These are phyloP conservation scores for Cercospora canescens DNA, from an alignment of 2,329 filamentous ascomycete species.

Conservation along the genomic window DNA sequence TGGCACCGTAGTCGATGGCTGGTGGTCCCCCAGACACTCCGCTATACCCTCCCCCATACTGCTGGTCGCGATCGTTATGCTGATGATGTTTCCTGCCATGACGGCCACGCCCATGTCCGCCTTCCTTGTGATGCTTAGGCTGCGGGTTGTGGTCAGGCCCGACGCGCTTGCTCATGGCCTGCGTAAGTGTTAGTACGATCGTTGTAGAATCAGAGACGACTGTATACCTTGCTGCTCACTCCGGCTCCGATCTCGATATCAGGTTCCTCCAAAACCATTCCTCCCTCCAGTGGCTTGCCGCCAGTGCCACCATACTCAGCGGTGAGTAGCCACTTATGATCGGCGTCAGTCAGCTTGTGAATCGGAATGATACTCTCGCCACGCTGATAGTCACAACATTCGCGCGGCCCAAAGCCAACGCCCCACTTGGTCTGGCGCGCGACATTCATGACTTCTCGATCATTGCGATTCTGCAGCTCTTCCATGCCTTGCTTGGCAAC, in stretches of 20 bases:
- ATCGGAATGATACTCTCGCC: slow-evolving; percentile 94
- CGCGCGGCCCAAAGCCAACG: slow-evolving; percentile 92
- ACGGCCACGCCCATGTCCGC: slow-evolving; percentile 26
- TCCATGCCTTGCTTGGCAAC: slow-evolving; percentile 86
- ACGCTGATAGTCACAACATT: slow-evolving; percentile 93
- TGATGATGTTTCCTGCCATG: slow-evolving; percentile 32
- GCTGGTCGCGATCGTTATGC: slow-evolving; percentile 27
- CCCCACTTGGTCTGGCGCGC: slow-evolving; percentile 84
- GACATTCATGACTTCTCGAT: slow-evolving; percentile 69
- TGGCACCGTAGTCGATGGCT: slow-evolving; percentile 30
- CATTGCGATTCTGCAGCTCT: slow-evolving; percentile 78
- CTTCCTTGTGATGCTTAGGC: slow-evolving; percentile 27
- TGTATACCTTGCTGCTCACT: slow-evolving; percentile 76
- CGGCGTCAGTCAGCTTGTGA: slow-evolving; percentile 87
- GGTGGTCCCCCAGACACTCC: slow-evolving; percentile 23
- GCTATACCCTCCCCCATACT: slow-evolving; percentile 25
- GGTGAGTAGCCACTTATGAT: slow-evolving; percentile 94
- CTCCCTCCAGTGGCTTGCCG: slow-evolving; percentile 74
- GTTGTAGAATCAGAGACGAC: neutral
- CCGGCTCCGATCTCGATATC: slow-evolving; percentile 98
- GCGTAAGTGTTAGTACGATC: neutral
- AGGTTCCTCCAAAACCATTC: slow-evolving; percentile 91
- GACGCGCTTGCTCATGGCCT: slow-evolving; percentile 40
- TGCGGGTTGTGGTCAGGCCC: slow-evolving; percentile 34
- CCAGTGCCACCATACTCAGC: slow-evolving; percentile 93